A percentile compares a stretch with the other conserved stretches of the same genome.
These are phyloP conservation scores for Nannochloropsis limnetica DNA, from an alignment of 352 stramenopile species.

Conservation along the genomic window DNA sequence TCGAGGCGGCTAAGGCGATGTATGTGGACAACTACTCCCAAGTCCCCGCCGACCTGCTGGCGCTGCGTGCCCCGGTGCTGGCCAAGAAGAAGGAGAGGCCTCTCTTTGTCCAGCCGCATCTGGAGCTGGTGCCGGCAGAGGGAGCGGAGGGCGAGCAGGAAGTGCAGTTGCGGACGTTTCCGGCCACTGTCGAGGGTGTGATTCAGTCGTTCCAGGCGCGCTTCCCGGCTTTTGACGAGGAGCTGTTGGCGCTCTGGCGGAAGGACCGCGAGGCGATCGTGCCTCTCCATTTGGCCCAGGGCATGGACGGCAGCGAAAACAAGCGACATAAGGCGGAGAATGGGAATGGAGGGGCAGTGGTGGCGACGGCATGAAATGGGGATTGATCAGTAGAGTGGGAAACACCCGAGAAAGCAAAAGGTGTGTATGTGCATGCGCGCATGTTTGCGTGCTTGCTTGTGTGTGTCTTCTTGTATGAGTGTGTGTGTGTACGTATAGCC, in stretches of 20 bases:
- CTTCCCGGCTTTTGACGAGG: slow-evolving; percentile 23
- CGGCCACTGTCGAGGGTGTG: slow-evolving; percentile 10
- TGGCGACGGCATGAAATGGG: neutral
- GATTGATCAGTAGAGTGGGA: neutral
- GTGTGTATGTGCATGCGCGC: neutral
- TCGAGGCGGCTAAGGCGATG: slow-evolving; percentile 38
- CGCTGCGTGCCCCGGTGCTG: slow-evolving; percentile 44
- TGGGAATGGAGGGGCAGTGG: neutral
- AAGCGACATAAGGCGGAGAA: slow-evolving; percentile 17
- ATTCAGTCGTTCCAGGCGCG: slow-evolving; percentile 36
- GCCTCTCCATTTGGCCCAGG: neutral
- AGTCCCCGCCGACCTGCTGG: slow-evolving; percentile 45
- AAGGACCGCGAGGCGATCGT: neutral
- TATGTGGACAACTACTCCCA: slow-evolving; percentile 50
- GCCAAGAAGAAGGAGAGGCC: slow-evolving; percentile 46
- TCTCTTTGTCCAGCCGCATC: slow-evolving; percentile 49
- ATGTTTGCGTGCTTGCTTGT: neutral
- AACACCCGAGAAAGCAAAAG: neutral
- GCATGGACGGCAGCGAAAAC: neutral
- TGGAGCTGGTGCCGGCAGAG: slow-evolving; percentile 36
- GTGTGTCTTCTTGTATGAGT: neutral
- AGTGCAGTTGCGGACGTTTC: neutral
- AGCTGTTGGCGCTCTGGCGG: slow-evolving; percentile 1
- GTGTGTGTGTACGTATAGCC: neutral
- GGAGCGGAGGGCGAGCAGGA: neutral